These are phyloP conservation scores for Phtheirospermum japonicum DNA, from an alignment of 257 asterid genomes.

Conservation along the genomic window DNA sequence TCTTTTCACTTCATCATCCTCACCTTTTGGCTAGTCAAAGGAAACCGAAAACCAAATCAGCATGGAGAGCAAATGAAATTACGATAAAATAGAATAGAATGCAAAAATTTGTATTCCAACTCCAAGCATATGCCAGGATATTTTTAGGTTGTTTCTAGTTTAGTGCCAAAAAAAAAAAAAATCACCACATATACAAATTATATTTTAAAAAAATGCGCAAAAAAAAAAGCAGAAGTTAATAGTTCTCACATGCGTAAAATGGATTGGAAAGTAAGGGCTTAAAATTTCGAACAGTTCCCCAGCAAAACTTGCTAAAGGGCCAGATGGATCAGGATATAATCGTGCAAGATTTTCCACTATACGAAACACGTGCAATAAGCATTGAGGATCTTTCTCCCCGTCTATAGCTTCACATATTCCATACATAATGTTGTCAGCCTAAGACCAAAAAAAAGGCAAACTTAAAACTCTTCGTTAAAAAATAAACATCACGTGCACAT, in stretches of 20 bases:
- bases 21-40: conserved; percentile 57
- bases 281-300: conserved; percentile 67
- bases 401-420: conserved; percentile 87
- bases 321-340: conserved; percentile 65
- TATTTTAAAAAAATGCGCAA: neutral
- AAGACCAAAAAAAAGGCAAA: conserved; percentile 26
- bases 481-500: conserved; percentile 15
- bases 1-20: conserved; percentile 58
- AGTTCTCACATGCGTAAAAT: conserved; percentile 83
- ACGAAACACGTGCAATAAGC: conserved; percentile 67
- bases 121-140: conserved; percentile 16
- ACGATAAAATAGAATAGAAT: neutral
- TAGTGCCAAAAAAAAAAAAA: neutral
- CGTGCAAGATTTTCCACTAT: conserved; percentile 62
- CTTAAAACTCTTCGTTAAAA: conserved; percentile 19
- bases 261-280: conserved; percentile 88
- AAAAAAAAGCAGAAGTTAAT: neutral
- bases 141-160: conserved; percentile 1
- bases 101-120: conserved; percentile 5
- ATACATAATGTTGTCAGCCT: conserved; percentile 75
- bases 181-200: neutral
- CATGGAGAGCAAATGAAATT: conserved; percentile 13
- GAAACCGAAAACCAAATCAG: conserved; percentile 35
- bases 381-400: conserved; percentile 87
- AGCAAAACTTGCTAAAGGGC: conserved; percentile 61